Evolutionary conservation across 2,329 filamentous ascomycete genomes (phyloP).

Genomic region (Helicocarpus griseus): DNA sequence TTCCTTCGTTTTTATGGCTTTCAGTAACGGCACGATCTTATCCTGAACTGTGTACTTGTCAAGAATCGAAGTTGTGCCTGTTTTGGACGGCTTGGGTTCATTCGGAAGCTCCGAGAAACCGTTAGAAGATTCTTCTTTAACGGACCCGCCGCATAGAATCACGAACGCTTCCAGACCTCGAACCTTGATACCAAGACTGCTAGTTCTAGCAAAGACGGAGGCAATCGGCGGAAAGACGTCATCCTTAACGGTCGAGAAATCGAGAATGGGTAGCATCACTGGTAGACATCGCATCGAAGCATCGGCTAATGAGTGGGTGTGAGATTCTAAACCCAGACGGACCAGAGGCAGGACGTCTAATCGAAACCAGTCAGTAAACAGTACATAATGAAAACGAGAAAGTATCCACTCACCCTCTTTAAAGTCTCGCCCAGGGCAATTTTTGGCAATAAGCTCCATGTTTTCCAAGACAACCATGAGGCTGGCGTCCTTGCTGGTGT

Average conservation of each 20-base stretch:
- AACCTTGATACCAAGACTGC: slow-evolving; percentile 88
- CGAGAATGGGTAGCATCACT: slow-evolving; percentile 72
- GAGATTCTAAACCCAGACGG: slow-evolving; percentile 71
- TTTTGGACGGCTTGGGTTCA: slow-evolving; percentile 36
- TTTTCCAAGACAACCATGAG: slow-evolving; percentile 87
- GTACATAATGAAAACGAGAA: not conserved
- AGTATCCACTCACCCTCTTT: slow-evolving; percentile 61
- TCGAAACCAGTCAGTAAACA: slow-evolving; percentile 14
- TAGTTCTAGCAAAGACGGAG: slow-evolving; percentile 83
- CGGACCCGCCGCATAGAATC: slow-evolving; percentile 71
- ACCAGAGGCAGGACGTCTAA: slow-evolving; percentile 81
- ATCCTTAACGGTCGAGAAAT: slow-evolving; percentile 95
- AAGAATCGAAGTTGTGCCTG: slow-evolving; percentile 61
- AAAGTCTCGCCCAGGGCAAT: slow-evolving; percentile 83
- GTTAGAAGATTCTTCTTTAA: slow-evolving; percentile 44
- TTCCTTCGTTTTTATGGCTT: slow-evolving; percentile 94
- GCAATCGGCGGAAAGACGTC: slow-evolving; percentile 92
- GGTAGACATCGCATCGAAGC: slow-evolving; percentile 70
- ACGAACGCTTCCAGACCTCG: slow-evolving; percentile 83
- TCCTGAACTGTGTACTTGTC: slow-evolving; percentile 99
- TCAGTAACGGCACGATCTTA: slow-evolving; percentile 83
- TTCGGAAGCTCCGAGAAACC: slow-evolving; percentile 61
- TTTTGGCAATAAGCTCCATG: slow-evolving; percentile 63
- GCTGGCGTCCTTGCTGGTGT: slow-evolving; percentile 75
- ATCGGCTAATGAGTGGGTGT: slow-evolving; percentile 82